phyloP scores from a whole-genome alignment of 257 asterid species.

The Apocynum venetum region DNA sequence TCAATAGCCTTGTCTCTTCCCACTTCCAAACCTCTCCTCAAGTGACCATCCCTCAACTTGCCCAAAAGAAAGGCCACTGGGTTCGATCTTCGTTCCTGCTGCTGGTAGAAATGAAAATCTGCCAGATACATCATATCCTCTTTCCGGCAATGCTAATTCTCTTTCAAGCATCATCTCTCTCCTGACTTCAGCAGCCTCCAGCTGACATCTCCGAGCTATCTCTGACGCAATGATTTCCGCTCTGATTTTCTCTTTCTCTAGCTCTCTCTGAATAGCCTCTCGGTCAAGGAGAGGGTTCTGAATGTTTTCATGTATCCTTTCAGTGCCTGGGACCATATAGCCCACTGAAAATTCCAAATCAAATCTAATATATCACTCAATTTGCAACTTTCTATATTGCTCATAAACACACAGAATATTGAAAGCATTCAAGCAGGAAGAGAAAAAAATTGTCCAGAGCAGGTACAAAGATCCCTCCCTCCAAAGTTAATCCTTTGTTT shows the following conservation, averaged over 20 bases:
- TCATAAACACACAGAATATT: background rate
- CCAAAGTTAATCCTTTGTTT: background rate
- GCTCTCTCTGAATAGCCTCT: conserved; percentile 31
- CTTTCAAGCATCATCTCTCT: conserved; percentile 49
- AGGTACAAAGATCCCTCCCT: background rate
- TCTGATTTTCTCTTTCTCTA: conserved; percentile 40
- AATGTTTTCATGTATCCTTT: conserved; percentile 8
- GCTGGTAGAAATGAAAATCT: conserved; percentile 25
- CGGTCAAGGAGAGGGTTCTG: conserved; percentile 18
- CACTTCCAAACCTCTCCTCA: conserved; percentile 21
- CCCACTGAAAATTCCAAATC: conserved; percentile 30
- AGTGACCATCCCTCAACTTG: conserved; percentile 23
- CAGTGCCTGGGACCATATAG: background rate
- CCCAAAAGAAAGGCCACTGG: conserved; percentile 19
- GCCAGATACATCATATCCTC: conserved; percentile 7
- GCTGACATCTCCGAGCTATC: conserved; percentile 37
- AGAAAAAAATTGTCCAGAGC: background rate
- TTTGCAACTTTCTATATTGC: background rate
- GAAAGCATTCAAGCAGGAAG: background rate
- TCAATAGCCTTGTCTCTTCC: conserved; percentile 16
- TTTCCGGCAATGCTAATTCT: conserved; percentile 30
- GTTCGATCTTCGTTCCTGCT: conserved; percentile 17
- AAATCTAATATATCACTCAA: background rate
- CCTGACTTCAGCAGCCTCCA: conserved; percentile 22
- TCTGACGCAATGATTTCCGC: conserved; percentile 52